phyloP scores from a whole-genome alignment of 106 monocot genomes.

The Amphibolis antarctica region DNA sequence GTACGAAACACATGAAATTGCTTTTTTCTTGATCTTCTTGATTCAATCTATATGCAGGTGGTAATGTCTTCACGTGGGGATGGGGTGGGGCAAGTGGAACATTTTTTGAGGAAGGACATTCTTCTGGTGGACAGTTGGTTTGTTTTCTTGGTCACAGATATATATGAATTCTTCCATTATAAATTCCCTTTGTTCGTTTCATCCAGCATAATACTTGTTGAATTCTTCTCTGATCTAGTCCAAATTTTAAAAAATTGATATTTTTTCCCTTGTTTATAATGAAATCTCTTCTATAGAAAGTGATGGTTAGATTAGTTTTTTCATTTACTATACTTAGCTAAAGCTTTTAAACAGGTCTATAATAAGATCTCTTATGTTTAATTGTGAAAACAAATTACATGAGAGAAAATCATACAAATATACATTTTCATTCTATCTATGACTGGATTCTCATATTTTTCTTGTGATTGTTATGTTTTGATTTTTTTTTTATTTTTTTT shows the following conservation, averaged over 20 bases:
- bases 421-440: too few species aligned
- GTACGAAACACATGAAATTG: not conserved
- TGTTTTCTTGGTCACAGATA: constrained; percentile 8
- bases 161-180: not conserved
- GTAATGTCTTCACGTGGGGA: constrained; percentile 82
- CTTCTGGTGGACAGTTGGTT: constrained; percentile 93
- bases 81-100: constrained; percentile 98
- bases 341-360: too few species aligned
- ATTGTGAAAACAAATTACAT: too few species aligned
- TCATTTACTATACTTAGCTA: too few species aligned
- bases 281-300: too few species aligned
- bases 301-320: too few species aligned
- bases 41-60: constrained; percentile 28
- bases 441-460: too few species aligned
- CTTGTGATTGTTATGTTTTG: too few species aligned
- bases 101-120: constrained; percentile 86
- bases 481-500: too few species aligned
- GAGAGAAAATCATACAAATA: too few species aligned
- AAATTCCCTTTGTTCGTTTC: not conserved
- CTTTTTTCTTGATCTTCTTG: not conserved
- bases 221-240: not conserved
- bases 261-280: not conserved
- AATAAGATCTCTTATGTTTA: too few species aligned
- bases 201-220: not conserved
- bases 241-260: not conserved